Evolutionary conservation across 1,284 basidiomycete genomes (phyloP).

Genomic region (Bothia castanella): DNA sequence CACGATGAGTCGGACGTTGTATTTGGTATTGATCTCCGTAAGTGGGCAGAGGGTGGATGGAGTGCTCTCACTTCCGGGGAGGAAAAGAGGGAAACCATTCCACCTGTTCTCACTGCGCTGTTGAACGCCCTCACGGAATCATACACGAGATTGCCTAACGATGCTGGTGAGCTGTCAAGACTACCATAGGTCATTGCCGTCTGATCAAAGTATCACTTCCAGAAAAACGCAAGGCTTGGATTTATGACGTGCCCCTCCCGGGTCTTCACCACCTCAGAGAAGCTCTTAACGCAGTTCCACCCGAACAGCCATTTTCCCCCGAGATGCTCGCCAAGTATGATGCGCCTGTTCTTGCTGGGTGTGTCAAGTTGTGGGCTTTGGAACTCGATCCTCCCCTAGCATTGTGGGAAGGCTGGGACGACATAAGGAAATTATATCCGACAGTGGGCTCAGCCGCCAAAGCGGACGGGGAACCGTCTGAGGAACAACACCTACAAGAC

Average conservation of each 20-base stretch:
- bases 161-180: constrained; percentile 49
- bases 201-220: constrained; percentile 9
- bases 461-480: constrained; percentile 48
- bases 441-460: constrained; percentile 59
- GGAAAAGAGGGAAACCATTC: constrained; percentile 62
- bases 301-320: constrained; percentile 58
- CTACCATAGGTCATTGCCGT: neutral
- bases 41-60: constrained; percentile 79
- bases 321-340: constrained; percentile 76
- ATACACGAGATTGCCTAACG: constrained; percentile 61
- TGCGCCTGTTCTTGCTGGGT: constrained; percentile 79
- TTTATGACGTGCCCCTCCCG: constrained; percentile 84
- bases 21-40: constrained; percentile 84
- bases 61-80: constrained; percentile 47
- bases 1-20: constrained; percentile 80
- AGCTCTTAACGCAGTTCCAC: constrained; percentile 68
- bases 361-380: constrained; percentile 81
- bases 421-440: constrained; percentile 80
- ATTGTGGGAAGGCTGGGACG: constrained; percentile 87
- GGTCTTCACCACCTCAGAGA: constrained; percentile 82
- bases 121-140: constrained; percentile 62
- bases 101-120: constrained; percentile 71
- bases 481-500: constrained; percentile 62
- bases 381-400: constrained; percentile 83
- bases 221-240: constrained; percentile 91